These are phyloP conservation scores for Aspergillus aculeatus DNA, from an alignment of 2,329 filamentous ascomycete genomes.

Conservation along the genomic window DNA sequence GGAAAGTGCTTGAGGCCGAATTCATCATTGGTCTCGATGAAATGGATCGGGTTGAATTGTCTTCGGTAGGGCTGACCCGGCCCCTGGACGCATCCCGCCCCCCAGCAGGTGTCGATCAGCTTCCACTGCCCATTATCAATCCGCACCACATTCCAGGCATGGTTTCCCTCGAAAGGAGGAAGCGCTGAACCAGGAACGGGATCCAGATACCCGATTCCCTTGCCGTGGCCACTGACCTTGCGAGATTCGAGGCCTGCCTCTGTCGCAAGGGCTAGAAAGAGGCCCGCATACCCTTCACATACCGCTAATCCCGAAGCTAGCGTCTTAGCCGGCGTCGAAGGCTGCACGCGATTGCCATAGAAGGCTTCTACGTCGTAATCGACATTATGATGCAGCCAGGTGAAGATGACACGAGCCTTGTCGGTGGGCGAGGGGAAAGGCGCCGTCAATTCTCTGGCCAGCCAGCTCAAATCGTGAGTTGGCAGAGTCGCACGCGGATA, in stretches of 20 bases:
- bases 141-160: constrained; percentile 91
- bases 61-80: constrained; percentile 61
- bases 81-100: constrained; percentile 68
- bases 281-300: constrained; percentile 84
- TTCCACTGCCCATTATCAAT: constrained; percentile 91
- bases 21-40: constrained; percentile 68
- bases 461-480: constrained; percentile 64
- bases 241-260: constrained; percentile 77
- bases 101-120: constrained; percentile 89
- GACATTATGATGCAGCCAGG: constrained; percentile 94
- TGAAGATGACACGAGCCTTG: constrained; percentile 89
- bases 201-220: constrained; percentile 72
- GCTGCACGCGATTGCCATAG: constrained; percentile 67
- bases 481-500: constrained; percentile 74
- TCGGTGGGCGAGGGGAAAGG: constrained; percentile 81
- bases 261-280: constrained; percentile 75
- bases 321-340: constrained; percentile 68
- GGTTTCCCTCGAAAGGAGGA: constrained; percentile 63
- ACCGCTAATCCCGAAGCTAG: constrained; percentile 78
- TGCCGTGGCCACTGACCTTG: constrained; percentile 75
- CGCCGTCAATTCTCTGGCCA: constrained; percentile 74
- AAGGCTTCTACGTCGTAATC: constrained; percentile 78
- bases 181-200: constrained; percentile 63
- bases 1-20: constrained; percentile 85
- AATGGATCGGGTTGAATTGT: constrained; percentile 63